Evolutionary conservation across 208 protist species (phyloP), one percentile per base, ranked within the genome.

Genomic region (Acanthamoeba castellanii): DNA sequence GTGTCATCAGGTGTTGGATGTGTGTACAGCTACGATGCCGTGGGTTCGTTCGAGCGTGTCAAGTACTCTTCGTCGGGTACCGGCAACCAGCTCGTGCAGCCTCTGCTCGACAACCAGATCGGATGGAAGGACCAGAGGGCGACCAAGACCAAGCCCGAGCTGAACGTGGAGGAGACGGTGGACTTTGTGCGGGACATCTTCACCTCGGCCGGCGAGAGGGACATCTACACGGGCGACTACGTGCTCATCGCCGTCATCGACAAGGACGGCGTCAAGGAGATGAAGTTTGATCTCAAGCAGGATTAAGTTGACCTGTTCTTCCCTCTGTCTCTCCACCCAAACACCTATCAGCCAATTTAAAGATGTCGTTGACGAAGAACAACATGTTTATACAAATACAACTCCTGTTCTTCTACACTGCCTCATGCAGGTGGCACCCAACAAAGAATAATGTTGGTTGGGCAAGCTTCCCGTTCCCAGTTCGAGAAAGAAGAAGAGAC

Each of bases 1-100:
- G n/a, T n/a, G n/a, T n/a, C n/a, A 14, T 32, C 68, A 81, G 96
- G 99, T 30, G 93, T 98, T 50, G 99, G 99, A 34, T 98, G 98
- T 84, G 98, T 99, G 82, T 99, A 99, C 97, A 98, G 97, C 95
- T 99, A 99, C 96, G 99, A 99, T 96, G 98, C 99, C 22, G 97
- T 99, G 7, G 99, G 99, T 90, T 99, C 97, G 18, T 99, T 99
- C 55, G 98, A 99, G 96, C 97, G 98, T 27, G 97, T 99, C 84
- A 94, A 94, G n/a, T 99, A 99, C 95, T 97, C 98, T 81, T 98
- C 98, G 55, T 97, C 96, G 45, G 99, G 99, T 92, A 98, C 97
- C 42, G 99, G 98, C 52, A 95, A 98, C 70, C 96, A 97, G 84
- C 98, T 99, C 32, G 97, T 99, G 70, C 98, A 99, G 98, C 99